Conservation (phyloP, 129 eudicot genomes). For the Glebionis coronaria region DNA sequence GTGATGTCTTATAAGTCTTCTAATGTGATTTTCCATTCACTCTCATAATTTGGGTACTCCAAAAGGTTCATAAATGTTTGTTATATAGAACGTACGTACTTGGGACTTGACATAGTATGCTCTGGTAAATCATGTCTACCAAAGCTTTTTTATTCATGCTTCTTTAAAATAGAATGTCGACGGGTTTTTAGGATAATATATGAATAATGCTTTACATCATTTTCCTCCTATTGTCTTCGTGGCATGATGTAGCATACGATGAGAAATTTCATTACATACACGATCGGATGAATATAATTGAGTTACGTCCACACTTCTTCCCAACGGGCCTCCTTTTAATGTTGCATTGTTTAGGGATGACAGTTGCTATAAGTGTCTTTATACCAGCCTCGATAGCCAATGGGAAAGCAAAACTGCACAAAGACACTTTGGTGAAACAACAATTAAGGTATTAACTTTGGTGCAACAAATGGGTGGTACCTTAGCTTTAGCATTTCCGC, state of each 20-base stretch:
- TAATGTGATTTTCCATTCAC: too few species aligned
- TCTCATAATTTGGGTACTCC: too few species aligned
- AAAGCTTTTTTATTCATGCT: too few species aligned
- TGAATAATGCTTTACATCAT: too few species aligned
- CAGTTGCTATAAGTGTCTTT: slow-evolving; percentile 56
- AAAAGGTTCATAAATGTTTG: too few species aligned
- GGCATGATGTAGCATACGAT: slow-evolving; percentile 33
- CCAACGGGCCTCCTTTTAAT: slow-evolving; percentile 52
- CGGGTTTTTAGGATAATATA: too few species aligned
- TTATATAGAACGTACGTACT: too few species aligned
- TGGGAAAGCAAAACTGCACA: slow-evolving; percentile 60
- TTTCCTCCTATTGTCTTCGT: slow-evolving; percentile 7
- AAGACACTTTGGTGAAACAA: slow-evolving; percentile 52
- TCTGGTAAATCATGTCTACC: too few species aligned
- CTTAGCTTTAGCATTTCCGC: slow-evolving; percentile 37
- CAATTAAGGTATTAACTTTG: slow-evolving; percentile 48
- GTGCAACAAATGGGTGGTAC: slow-evolving; percentile 58
- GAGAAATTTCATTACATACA: neutral
- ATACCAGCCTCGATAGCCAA: slow-evolving; percentile 57
- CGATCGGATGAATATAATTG: neutral
- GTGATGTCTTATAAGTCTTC: too few species aligned
- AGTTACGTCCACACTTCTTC: slow-evolving; percentile 70
- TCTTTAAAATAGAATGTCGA: too few species aligned
- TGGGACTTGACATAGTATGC: too few species aligned
- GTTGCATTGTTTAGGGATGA: slow-evolving; percentile 69